Evolutionary conservation across 306 rosid species (phyloP), one percentile per base, ranked within the genome.

Genomic region (Quercus robur): DNA sequence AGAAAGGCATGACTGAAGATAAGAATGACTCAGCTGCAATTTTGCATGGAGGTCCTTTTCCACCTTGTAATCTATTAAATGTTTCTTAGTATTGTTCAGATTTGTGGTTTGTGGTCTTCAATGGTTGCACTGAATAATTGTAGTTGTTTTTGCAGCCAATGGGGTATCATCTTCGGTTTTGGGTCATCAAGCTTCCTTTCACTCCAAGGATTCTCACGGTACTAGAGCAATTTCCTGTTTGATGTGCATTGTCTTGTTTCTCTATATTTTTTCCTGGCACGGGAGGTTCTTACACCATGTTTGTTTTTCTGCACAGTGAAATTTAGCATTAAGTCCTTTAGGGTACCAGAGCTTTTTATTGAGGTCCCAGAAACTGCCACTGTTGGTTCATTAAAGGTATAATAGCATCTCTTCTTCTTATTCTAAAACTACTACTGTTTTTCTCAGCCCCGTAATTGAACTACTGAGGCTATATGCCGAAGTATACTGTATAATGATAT

Each of bases 281-380:
- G 62, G 52, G 18, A 21, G 80, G 82, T 81, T 63, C 82, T 87
- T 80, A 77, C 46, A 52, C 44, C 69, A 66, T 61, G 55, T 81
- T 26, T 85, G 7, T 84, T 56, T 75, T 31, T 54, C 86, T 83
- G 79, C 75, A 25, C 97, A 95, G 97, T 95, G 73, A 95, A 88
- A 83, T 84, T 95, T 83, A 91, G 94, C 89, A 93, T 95, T 9
- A 86, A 92, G 81, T 93, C 99, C 64, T 90, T 95, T 88, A 87
- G 76, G 88, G 86, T 93, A 61, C 99, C 99, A 55, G 99, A 93
- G 86, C 88, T 95, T 75, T 89, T 86, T 64, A 73, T 95, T 74
- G 97, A 95, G 78, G 91, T 95, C 77, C 95, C 99, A 4, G 91
- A 93, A 81, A 91, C 93, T 7, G 86, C 93, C 59, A 95, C 99